These are phyloP conservation scores for Pezicula neosporulosa DNA, from an alignment of 2,329 filamentous ascomycete species.

Conservation along the genomic window DNA sequence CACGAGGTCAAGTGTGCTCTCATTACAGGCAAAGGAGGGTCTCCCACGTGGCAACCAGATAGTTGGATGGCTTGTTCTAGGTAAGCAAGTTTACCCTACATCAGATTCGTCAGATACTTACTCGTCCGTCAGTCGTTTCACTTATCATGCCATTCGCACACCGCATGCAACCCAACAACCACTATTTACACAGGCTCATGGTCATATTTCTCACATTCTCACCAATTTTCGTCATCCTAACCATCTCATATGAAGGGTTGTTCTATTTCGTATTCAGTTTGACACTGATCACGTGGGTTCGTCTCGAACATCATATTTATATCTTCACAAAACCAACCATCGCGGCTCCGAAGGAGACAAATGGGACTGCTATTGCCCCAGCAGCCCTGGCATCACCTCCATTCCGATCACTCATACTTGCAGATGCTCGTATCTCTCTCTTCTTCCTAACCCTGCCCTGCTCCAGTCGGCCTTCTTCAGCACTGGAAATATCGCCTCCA, in stretches of 20 bases:
- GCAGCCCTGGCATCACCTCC: slow-evolving; percentile 21
- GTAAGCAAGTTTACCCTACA: slow-evolving; percentile 41
- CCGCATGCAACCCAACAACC: slow-evolving; percentile 71
- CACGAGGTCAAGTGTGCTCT: slow-evolving; percentile 80
- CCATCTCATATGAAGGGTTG: slow-evolving; percentile 93
- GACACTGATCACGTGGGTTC: slow-evolving; percentile 82
- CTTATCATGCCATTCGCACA: slow-evolving; percentile 80
- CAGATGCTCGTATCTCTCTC: slow-evolving; percentile 83
- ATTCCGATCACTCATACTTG: slow-evolving; percentile 66
- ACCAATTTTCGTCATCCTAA: slow-evolving; percentile 91
- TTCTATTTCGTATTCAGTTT: slow-evolving; percentile 91
- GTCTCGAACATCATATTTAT: slow-evolving; percentile 79
- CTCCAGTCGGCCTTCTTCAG: slow-evolving; percentile 96
- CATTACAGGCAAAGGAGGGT: slow-evolving; percentile 79
- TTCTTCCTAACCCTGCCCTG: slow-evolving; percentile 92
- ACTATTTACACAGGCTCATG: slow-evolving; percentile 87
- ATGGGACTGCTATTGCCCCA: slow-evolving; percentile 16
- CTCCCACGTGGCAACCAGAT: slow-evolving; percentile 85
- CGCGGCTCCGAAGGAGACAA: slow-evolving; percentile 6
- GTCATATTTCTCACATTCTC: slow-evolving; percentile 91
- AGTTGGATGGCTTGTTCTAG: slow-evolving; percentile 76
- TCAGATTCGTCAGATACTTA: background rate
- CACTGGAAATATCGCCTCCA: slow-evolving; percentile 91
- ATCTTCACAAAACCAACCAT: slow-evolving; percentile 31
- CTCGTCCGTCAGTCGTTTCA: slow-evolving; percentile 55